Conservation (phyloP, 306 rosid genomes). For the Herpetospermum pedunculosum region DNA sequence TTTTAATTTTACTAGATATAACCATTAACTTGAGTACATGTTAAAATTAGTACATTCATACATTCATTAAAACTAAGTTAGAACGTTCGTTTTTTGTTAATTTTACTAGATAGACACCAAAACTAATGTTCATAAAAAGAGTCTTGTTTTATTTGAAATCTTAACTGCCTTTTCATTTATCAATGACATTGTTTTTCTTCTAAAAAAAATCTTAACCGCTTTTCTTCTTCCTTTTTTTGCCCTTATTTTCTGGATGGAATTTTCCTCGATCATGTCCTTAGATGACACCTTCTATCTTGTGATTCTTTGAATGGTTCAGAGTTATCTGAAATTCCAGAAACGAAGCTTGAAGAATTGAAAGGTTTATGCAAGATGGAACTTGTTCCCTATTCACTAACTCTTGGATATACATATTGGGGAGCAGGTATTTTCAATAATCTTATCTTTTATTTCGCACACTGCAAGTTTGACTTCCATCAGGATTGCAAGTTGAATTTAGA, state of each 20-base stretch:
- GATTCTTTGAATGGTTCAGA: slow-evolving; percentile 30
- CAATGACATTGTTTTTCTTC: too few relatives aligned
- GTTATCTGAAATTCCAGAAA: slow-evolving; percentile 54
- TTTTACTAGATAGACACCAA: too few relatives aligned
- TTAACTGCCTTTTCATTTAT: too few relatives aligned
- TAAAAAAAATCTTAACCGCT: neutral
- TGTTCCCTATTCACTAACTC: slow-evolving; percentile 59
- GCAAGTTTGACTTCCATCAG: neutral
- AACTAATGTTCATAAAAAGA: neutral
- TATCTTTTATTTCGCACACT: slow-evolving; percentile 2
- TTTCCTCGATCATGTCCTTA: neutral
- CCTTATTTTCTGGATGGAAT: neutral
- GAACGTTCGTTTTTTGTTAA: too few relatives aligned
- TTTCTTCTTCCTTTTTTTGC: neutral
- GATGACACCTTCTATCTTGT: neutral
- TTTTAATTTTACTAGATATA: neutral
- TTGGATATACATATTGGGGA: slow-evolving; percentile 88
- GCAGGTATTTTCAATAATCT: slow-evolving; percentile 46
- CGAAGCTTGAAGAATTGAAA: slow-evolving; percentile 52
- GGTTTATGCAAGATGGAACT: slow-evolving; percentile 60
- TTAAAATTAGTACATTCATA: neutral
- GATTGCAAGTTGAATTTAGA: neutral
- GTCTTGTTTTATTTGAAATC: neutral
- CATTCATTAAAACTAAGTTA: neutral
- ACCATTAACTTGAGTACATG: neutral